Conservation (phyloP, 805 yeast genomes). For the Priceomyces carsonii region DNA sequence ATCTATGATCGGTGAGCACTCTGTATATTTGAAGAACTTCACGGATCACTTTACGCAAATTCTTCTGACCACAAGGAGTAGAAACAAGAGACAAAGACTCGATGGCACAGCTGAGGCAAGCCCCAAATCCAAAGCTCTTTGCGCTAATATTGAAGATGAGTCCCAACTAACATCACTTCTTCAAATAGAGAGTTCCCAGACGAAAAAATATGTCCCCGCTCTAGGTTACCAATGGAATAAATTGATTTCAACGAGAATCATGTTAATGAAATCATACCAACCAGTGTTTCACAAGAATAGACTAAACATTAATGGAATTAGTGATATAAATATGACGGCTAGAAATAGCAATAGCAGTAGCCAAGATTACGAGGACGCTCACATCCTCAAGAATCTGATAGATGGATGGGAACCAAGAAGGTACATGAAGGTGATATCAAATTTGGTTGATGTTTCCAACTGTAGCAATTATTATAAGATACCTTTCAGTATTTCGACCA, state of each 20-base stretch:
- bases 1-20: no score
- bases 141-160: constrained; percentile 2
- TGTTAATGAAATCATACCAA: constrained; percentile 29
- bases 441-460: constrained; percentile 9
- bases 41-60: no score
- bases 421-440: constrained; percentile 21
- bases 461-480: constrained; percentile 11
- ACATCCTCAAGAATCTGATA: no score
- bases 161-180: no score
- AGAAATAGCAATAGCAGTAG: no score
- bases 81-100: no score
- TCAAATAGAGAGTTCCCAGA: constrained; percentile 7
- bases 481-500: constrained; percentile 16
- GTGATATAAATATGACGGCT: not conserved
- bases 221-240: constrained; percentile 36
- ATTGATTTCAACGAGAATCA: constrained; percentile 22
- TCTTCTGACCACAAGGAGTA: no score
- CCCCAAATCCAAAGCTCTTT: no score
- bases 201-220: constrained; percentile 28
- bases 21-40: no score
- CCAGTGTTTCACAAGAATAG: constrained; percentile 17
- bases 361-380: no score
- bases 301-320: constrained; percentile 5
- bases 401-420: constrained; percentile 29
- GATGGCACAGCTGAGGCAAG: no score